Conservation (phyloP, 495 filamentous ascomycete genomes). For the Lepraria neglecta region DNA sequence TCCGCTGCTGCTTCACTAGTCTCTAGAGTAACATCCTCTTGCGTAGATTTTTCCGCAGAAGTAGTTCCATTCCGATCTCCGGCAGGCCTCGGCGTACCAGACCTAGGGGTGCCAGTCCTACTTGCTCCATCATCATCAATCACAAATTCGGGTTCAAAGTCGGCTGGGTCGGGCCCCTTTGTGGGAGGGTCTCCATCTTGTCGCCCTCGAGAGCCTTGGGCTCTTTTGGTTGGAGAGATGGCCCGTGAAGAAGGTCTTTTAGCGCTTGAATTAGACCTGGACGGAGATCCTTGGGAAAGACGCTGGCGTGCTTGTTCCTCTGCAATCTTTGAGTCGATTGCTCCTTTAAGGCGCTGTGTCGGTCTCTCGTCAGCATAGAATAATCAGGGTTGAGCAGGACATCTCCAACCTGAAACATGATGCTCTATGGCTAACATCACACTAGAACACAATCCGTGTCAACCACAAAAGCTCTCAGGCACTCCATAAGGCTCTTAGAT, state of each 20-base stretch:
- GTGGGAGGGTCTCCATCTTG: conserved; percentile 45
- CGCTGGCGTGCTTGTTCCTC: conserved; percentile 81
- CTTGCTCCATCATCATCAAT: conserved; percentile 63
- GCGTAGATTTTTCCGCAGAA: conserved; percentile 15
- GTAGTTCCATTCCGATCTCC: conserved; percentile 31
- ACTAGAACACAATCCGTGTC: neutral
- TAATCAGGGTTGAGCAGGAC: conserved; percentile 8
- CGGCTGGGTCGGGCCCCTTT: conserved; percentile 67
- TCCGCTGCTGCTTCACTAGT: conserved; percentile 17
- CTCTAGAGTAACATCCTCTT: conserved; percentile 3
- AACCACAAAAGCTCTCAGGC: neutral
- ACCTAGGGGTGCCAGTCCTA: conserved; percentile 49
- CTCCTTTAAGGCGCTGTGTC: conserved; percentile 70
- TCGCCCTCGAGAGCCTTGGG: conserved; percentile 39
- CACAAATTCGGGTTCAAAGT: conserved; percentile 76
- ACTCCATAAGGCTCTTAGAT: neutral
- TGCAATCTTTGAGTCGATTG: conserved; percentile 77
- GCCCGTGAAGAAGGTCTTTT: conserved; percentile 46
- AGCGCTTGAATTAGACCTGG: conserved; percentile 43
- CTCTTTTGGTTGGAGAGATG: conserved; percentile 49
- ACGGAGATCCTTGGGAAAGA: conserved; percentile 45
- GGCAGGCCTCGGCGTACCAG: conserved; percentile 47
- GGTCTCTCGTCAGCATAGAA: conserved; percentile 19
- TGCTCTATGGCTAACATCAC: conserved; percentile 15
- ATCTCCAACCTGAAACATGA: conserved; percentile 46